Conservation (phyloP, 148 eudicot genomes). For the Cornus suecica region DNA sequence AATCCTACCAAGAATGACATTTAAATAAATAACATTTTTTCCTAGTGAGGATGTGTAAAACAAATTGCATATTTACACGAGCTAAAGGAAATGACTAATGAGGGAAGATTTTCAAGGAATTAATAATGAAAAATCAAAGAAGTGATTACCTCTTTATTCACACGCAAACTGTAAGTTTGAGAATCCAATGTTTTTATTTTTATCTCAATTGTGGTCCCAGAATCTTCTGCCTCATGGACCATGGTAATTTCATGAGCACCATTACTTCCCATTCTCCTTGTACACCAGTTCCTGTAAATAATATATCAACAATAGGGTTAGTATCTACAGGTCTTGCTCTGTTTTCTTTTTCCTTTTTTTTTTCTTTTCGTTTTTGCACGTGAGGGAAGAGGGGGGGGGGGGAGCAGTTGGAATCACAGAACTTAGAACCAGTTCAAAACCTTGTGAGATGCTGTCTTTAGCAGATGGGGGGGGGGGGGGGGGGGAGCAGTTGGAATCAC, state of each 20-base stretch:
- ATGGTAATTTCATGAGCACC: conserved; percentile 22
- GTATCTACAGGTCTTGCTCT: background rate
- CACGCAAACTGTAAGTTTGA: conserved; percentile 43
- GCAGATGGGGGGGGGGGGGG: too few relatives aligned
- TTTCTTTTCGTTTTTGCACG: too few relatives aligned
- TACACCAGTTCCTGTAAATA: background rate
- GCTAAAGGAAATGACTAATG: too few relatives aligned
- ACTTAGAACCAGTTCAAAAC: too few relatives aligned
- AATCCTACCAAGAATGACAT: background rate
- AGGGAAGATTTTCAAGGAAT: background rate
- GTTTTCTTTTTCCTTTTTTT: too few relatives aligned
- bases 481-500: too few relatives aligned
- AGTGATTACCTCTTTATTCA: conserved; percentile 45
- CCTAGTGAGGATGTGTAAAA: too few relatives aligned
- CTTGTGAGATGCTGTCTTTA: too few relatives aligned
- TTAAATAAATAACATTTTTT: background rate
- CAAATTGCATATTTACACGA: background rate
- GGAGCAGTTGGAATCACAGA: too few relatives aligned
- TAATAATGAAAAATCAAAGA: conserved; percentile 2
- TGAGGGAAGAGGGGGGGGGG: too few relatives aligned
- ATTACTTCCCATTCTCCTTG: conserved; percentile 21
- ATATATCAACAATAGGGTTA: background rate
- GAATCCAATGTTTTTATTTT: conserved; percentile 57
- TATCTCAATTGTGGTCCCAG: conserved; percentile 40
- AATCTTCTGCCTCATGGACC: conserved; percentile 21